These are phyloP conservation scores for Clarkia xantiana DNA, from an alignment of 345 rosid species.

Conservation along the genomic window DNA sequence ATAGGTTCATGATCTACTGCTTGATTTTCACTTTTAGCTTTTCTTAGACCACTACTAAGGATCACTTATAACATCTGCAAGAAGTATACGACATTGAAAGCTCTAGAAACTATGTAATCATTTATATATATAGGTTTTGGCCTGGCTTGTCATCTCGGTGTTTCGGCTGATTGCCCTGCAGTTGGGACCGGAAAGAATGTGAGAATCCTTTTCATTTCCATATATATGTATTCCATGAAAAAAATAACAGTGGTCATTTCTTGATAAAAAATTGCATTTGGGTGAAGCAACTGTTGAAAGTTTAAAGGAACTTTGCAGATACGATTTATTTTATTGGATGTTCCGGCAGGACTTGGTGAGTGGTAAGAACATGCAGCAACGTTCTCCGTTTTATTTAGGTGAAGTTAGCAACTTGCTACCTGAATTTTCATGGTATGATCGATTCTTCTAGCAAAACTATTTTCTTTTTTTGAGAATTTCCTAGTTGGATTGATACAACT, in stretches of 20 bases:
- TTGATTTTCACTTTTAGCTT: no score
- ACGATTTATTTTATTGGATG: slow-evolving; percentile 42
- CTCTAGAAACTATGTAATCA: background rate
- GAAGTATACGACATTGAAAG: no score
- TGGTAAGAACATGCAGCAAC: slow-evolving; percentile 28
- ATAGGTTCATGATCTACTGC: no score
- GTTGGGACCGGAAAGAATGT: slow-evolving; percentile 82
- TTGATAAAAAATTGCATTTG: slow-evolving; percentile 6
- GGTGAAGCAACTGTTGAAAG: slow-evolving; percentile 36
- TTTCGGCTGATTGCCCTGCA: slow-evolving; percentile 61
- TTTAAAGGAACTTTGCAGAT: slow-evolving; percentile 27
- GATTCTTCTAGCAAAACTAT: no score
- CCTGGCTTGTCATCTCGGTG: slow-evolving; percentile 80
- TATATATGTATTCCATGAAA: background rate
- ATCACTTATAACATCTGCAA: no score
- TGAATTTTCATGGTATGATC: no score
- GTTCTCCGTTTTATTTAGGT: no score
- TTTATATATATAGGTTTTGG: slow-evolving; percentile 55
- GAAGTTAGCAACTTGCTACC: no score
- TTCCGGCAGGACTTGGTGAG: slow-evolving; percentile 67
- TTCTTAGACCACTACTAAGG: no score
- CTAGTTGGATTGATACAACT: no score
- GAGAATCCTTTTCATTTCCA: slow-evolving; percentile 6
- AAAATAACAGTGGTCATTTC: background rate
- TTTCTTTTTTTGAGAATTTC: no score